A percentile compares a stretch with the other conserved stretches of the same genome.
These are phyloP conservation scores for Lineolata rhizophorae DNA, from an alignment of 495 filamentous ascomycete species.

Conservation along the genomic window DNA sequence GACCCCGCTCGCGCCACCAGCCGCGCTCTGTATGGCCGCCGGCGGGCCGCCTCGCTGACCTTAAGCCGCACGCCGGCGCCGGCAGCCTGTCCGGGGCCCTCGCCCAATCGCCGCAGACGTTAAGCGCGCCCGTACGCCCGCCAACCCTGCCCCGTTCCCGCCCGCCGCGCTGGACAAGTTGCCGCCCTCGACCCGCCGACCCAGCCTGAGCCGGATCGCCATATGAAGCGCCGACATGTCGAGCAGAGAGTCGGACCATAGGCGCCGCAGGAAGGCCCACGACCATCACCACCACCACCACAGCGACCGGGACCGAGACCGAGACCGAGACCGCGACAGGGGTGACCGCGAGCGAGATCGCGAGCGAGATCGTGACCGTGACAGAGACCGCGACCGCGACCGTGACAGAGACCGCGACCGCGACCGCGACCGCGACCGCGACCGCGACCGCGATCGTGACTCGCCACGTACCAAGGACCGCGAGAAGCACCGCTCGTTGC, in stretches of 20 bases:
- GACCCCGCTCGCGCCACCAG: no score
- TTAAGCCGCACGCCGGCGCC: no score
- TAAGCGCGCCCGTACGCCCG: no score
- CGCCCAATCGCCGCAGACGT: no score
- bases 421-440: constrained; percentile 12
- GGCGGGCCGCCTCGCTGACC: no score
- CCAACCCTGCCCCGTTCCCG: no score
- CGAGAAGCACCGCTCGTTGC: constrained; percentile 4
- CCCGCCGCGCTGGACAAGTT: no score
- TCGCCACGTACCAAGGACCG: constrained; percentile 2
- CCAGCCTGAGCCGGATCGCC: no score
- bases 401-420: constrained; percentile 13
- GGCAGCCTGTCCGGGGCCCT: no score
- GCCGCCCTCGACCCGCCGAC: no score
- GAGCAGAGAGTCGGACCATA: not conserved
- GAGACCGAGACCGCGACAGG: not conserved
- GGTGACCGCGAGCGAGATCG: not conserved
- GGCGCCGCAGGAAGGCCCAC: not conserved
- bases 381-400: constrained; percentile 13
- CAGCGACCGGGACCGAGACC: not conserved
- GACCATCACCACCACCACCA: no score
- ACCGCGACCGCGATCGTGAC: constrained; percentile 12
- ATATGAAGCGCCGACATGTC: not conserved
- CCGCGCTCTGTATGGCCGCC: no score
- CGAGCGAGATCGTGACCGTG: constrained; percentile 6